Conservation (phyloP, 2,329 filamentous ascomycete genomes). For the Rhynchosporium agropyri region DNA sequence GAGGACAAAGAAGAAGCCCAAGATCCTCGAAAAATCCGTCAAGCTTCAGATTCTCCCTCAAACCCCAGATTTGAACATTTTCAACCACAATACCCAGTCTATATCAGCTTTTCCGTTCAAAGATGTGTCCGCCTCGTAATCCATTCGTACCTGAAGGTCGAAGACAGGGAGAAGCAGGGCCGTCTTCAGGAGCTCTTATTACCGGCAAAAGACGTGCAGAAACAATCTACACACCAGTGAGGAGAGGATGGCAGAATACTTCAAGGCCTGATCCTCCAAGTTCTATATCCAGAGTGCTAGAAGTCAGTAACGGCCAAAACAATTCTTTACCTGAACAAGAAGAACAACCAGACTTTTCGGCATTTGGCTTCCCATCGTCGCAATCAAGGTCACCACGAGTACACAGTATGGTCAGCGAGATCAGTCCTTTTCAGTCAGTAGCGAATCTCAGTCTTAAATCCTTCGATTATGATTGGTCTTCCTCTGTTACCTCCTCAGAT, state of each 20-base stretch:
- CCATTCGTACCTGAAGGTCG: neutral
- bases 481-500: constrained; percentile 1
- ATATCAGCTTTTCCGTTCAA: neutral
- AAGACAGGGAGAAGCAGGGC: neutral
- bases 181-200: neutral
- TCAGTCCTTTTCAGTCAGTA: neutral
- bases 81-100: too few relatives aligned
- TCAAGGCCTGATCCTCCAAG: neutral
- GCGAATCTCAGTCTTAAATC: neutral
- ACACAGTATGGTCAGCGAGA: neutral
- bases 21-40: too few relatives aligned
- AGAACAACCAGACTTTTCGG: neutral
- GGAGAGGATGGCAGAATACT: neutral
- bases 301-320: neutral
- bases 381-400: neutral
- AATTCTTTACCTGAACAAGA: neutral
- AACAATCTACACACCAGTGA: neutral
- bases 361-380: neutral
- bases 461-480: neutral
- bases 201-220: neutral
- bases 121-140: neutral
- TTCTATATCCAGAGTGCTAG: neutral
- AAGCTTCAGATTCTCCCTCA: too few relatives aligned
- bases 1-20: too few relatives aligned
- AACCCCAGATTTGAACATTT: too few relatives aligned